Base-by-base conservation (phyloP, 768 basidiomycete genomes). In the Kondoa subrosea region DNA sequence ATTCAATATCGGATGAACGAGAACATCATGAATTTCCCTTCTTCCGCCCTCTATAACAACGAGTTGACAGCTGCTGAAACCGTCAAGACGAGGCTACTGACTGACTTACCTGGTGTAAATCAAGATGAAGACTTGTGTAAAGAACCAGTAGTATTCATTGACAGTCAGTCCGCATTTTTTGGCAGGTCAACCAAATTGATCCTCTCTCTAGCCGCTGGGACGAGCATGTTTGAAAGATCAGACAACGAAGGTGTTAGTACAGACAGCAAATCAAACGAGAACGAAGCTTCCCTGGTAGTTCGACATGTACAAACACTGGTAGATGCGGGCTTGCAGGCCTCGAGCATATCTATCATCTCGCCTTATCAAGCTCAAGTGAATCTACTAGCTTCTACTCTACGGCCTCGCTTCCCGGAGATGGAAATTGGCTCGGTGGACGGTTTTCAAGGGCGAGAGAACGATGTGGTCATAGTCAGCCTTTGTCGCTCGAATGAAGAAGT, bases 331-430 rank as follows among this genome's bases (percentile, higher is more conserved):
- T 76, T 93, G 1, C 75, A 80, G 3, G 81, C 88, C 0, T 78
- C 78, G 0, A 87, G 91, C 73, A 89, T 96, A 64, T 89, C 88
- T 3, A 80, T 96, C 65, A 86, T 96, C 70, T 88, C 90, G 0
- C 91, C 91, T 81, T 93, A 99, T 77, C 91, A 95, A 79, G 89
- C 91, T 0, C 95, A 99, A 77, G 92, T 97, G 2, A 83, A 87
- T 1, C 81, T 91, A 0, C 80, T 97, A 50, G 83, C 88, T 0
- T 85, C 86, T 0, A 78, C 90, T 57, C 79, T 99, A 25, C 84
- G 87, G 27, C 84, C 86, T 0, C 71, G 75, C 4, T 78, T 76
- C 65, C 80, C 80, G 0, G 79, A 78, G 16, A 81, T 97, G 0
- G 91, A 96, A 72, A 89, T 95, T 57, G 95, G 92, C 0, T 89